A percentile compares a stretch with the other conserved stretches of the same genome.
Evolutionary conservation across 345 rosid species (phyloP).

Genomic region (Cochlearia excelsa): DNA sequence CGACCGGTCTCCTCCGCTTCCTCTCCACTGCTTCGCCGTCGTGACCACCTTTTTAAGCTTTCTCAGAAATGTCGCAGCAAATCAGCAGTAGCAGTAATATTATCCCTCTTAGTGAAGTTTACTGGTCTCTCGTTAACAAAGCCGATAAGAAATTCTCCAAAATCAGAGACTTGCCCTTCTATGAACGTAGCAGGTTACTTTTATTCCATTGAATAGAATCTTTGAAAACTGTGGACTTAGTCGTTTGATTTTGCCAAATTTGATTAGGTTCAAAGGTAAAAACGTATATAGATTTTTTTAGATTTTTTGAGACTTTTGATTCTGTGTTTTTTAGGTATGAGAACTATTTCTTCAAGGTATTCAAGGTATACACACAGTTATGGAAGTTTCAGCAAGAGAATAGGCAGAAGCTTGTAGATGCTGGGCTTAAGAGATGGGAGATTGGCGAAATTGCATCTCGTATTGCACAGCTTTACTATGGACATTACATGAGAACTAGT

Average conservation of each 20-base stretch:
- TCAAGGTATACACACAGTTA: constrained; percentile 90
- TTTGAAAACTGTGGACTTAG: too few species aligned
- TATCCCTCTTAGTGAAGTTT: constrained; percentile 79
- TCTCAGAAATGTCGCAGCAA: constrained; percentile 48
- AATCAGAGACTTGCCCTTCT: constrained; percentile 94
- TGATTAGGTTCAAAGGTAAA: too few species aligned
- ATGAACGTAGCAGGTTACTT: constrained; percentile 81
- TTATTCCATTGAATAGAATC: background rate
- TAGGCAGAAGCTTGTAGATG: constrained; percentile 80
- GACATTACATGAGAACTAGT: constrained; percentile 90
- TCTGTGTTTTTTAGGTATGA: constrained; percentile 56
- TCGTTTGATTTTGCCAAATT: too few species aligned
- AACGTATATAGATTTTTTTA: too few species aligned
- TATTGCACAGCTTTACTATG: constrained; percentile 89
- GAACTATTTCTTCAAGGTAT: constrained; percentile 87
- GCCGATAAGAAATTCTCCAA: constrained; percentile 96
- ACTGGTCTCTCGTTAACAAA: constrained; percentile 91
- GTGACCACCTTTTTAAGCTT: constrained; percentile 1
- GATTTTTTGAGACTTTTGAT: background rate
- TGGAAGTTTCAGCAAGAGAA: constrained; percentile 99
- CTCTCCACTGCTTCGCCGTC: background rate
- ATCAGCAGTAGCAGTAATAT: constrained; percentile 35
- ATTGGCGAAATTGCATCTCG: constrained; percentile 96
- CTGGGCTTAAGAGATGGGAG: constrained; percentile 96
- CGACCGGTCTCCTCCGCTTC: constrained; percentile 6